Evolutionary conservation across 148 eudicot genomes (phyloP).

Genomic region (Camellia granthamiana): DNA sequence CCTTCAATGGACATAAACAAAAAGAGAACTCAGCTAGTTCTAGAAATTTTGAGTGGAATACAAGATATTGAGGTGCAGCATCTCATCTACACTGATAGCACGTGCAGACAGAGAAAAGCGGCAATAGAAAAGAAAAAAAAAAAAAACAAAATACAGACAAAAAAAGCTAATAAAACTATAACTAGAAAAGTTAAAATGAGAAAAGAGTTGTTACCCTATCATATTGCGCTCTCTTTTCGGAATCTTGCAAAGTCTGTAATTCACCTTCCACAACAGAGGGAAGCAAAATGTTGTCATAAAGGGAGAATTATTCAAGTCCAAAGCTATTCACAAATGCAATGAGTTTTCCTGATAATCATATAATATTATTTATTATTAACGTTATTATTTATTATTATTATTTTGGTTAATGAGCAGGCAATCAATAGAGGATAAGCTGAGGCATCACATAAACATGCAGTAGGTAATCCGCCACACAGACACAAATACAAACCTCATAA

Average conservation of each 20-base stretch:
- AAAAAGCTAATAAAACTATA: not conserved
- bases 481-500: conserved; percentile 67
- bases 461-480: conserved; percentile 5
- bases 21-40: conserved; percentile 10
- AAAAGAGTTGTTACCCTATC: conserved; percentile 60
- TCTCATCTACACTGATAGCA: not conserved
- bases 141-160: not conserved
- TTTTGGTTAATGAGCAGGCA: not conserved
- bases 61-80: conserved; percentile 1
- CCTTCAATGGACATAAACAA: conserved; percentile 26
- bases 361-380: not conserved
- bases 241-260: conserved; percentile 70
- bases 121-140: not conserved
- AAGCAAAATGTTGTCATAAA: conserved; percentile 13
- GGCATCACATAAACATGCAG: not conserved
- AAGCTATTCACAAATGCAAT: conserved; percentile 5
- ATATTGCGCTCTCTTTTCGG: conserved; percentile 75
- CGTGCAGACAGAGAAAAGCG: not conserved
- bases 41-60: conserved; percentile 7
- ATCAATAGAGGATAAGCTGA: not conserved
- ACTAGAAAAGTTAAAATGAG: conserved; percentile 9
- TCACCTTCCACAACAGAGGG: conserved; percentile 30
- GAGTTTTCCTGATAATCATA: not conserved
- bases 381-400: not conserved
- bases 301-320: not conserved